These are phyloP conservation scores for Metschnikowia noctiluminum DNA, from an alignment of 805 yeast genomes.

Conservation along the genomic window DNA sequence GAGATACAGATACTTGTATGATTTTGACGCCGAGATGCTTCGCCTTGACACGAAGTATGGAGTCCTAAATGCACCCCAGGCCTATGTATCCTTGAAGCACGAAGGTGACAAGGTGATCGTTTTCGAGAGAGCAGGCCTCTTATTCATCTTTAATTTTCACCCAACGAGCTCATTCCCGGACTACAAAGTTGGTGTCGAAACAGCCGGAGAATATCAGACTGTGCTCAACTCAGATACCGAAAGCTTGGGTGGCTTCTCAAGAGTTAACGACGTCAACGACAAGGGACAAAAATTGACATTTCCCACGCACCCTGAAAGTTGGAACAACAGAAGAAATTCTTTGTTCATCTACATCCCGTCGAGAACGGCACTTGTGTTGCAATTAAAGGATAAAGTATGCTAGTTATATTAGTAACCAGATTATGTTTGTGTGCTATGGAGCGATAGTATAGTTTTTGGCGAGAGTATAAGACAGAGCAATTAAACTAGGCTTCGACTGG, in stretches of 20 bases:
- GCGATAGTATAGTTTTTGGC: no score
- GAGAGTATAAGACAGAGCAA: no score
- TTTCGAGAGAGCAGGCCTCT: conserved; percentile 80
- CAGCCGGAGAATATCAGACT: conserved; percentile 69
- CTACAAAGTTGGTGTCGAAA: conserved; percentile 87
- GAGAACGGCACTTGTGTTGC: conserved; percentile 49
- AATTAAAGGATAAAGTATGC: conserved; percentile 27
- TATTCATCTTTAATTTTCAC: conserved; percentile 89
- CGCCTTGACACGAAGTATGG: conserved; percentile 63
- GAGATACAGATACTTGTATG: conserved; percentile 72
- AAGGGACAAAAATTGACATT: conserved; percentile 43
- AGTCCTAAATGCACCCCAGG: conserved; percentile 68
- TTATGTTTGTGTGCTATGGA: neutral
- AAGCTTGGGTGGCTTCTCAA: conserved; percentile 76
- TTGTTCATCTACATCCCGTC: conserved; percentile 80
- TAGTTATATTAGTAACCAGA: neutral
- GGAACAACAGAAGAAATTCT: conserved; percentile 80
- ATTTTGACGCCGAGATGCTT: conserved; percentile 87
- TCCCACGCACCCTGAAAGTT: conserved; percentile 67
- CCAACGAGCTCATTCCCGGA: conserved; percentile 80
- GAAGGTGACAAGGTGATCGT: conserved; percentile 86
- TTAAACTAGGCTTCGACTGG: neutral
- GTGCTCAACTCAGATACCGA: conserved; percentile 71
- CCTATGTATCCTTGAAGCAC: conserved; percentile 83
- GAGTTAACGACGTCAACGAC: conserved; percentile 44